A percentile compares a stretch with the other conserved stretches of the same genome.
These are phyloP conservation scores for Cordia subcordata DNA, from an alignment of 257 asterid genomes.

Conservation along the genomic window DNA sequence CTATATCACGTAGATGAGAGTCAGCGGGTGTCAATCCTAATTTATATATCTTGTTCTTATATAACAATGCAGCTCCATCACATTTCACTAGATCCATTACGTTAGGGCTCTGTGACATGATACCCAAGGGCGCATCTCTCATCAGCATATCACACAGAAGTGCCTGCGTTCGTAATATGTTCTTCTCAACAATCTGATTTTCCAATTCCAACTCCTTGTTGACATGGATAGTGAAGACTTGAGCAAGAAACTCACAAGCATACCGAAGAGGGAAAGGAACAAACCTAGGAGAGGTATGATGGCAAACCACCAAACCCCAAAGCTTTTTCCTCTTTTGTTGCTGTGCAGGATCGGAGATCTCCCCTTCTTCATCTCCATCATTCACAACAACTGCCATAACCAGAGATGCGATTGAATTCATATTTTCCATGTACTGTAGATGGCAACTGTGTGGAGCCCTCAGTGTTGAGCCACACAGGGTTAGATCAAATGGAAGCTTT, in stretches of 20 bases:
- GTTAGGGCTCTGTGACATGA: constrained; percentile 81
- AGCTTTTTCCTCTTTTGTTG: constrained; percentile 67
- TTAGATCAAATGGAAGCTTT: constrained; percentile 73
- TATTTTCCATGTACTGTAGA: constrained; percentile 88
- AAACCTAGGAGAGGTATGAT: constrained; percentile 80
- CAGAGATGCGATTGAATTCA: constrained; percentile 86
- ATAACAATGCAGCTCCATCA: constrained; percentile 67
- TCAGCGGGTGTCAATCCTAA: constrained; percentile 69
- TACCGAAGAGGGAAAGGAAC: constrained; percentile 95
- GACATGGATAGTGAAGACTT: constrained; percentile 70
- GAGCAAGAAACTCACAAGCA: constrained; percentile 81
- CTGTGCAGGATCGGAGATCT: constrained; percentile 35
- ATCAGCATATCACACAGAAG: constrained; percentile 88
- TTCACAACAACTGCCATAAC: constrained; percentile 93
- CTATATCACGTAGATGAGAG: constrained; percentile 64
- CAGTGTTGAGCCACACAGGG: constrained; percentile 85
- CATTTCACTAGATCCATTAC: constrained; percentile 89
- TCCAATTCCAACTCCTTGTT: constrained; percentile 68
- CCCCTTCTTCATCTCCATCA: constrained; percentile 68
- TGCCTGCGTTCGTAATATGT: constrained; percentile 73
- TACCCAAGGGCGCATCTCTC: constrained; percentile 83
- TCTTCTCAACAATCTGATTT: constrained; percentile 80
- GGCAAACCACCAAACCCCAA: constrained; percentile 98
- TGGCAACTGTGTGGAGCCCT: constrained; percentile 96
- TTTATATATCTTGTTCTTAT: constrained; percentile 45